Evolutionary conservation across 2,329 filamentous ascomycete species (phyloP).

Genomic region (Stenocarpella maydis): DNA sequence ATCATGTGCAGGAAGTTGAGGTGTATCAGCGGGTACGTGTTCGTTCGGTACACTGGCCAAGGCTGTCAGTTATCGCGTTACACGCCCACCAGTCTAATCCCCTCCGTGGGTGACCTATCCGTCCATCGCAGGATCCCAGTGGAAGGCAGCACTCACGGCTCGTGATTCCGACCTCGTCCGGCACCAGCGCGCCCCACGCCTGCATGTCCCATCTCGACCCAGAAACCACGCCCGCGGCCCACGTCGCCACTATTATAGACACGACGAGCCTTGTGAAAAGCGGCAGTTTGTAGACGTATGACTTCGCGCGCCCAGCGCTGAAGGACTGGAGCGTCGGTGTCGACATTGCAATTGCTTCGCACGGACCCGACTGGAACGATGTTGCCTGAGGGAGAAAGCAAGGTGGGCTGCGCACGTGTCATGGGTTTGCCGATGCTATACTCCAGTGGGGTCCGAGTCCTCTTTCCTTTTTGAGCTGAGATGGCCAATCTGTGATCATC

Average conservation of each 20-base stretch:
- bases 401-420: constrained; percentile 27
- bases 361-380: too few relatives aligned
- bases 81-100: constrained; percentile 14
- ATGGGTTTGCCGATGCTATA: constrained; percentile 6
- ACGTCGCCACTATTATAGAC: constrained; percentile 72
- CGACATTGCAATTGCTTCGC: constrained; percentile 40
- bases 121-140: neutral
- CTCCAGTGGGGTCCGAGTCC: constrained; percentile 8
- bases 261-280: constrained; percentile 81
- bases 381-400: neutral
- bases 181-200: constrained; percentile 82
- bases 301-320: constrained; percentile 77
- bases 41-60: constrained; percentile 84
- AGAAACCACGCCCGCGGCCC: constrained; percentile 57
- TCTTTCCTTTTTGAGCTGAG: neutral
- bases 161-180: constrained; percentile 74
- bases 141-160: constrained; percentile 65
- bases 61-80: constrained; percentile 8
- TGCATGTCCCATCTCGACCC: constrained; percentile 74
- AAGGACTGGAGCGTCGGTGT: constrained; percentile 56
- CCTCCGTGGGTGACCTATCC: neutral
- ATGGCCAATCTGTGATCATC: constrained; percentile 26
- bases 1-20: constrained; percentile 80
- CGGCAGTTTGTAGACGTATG: constrained; percentile 85
- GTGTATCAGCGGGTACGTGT: constrained; percentile 91